Percentiles rank a stretch among this genome's conserved stretches.
These are phyloP conservation scores for Coemansia sp. DNA, from an alignment of 192 early-diverging fungal species.

Conservation along the genomic window DNA sequence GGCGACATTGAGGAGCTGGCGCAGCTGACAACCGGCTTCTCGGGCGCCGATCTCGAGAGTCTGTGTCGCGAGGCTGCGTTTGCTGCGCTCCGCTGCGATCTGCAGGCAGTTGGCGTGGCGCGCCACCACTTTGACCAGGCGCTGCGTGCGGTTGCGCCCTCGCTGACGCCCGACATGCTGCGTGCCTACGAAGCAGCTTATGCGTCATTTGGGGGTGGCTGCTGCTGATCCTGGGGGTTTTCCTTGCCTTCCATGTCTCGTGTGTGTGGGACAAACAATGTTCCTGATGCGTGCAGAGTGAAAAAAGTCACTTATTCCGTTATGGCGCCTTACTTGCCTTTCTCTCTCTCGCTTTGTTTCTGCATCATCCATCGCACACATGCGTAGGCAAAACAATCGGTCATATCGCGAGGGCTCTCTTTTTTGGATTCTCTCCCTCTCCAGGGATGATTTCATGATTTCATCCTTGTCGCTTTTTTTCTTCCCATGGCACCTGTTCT, in stretches of 20 bases:
- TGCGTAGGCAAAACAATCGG: too few species aligned
- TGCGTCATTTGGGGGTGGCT: neutral
- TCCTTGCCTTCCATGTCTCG: too few species aligned
- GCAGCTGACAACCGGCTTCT: slow-evolving; percentile 79
- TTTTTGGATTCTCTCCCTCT: too few species aligned
- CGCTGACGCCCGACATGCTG: neutral
- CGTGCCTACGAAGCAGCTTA: neutral
- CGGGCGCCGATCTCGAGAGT: slow-evolving; percentile 89
- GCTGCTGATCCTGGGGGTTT: neutral
- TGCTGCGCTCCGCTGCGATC: slow-evolving; percentile 27
- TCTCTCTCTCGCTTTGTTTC: too few species aligned
- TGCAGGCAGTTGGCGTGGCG: slow-evolving; percentile 1
- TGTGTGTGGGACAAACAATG: neutral
- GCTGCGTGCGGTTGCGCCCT: neutral
- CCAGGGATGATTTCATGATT: too few species aligned
- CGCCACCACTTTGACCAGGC: neutral
- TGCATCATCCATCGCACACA: too few species aligned
- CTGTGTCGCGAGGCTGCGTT: slow-evolving; percentile 82
- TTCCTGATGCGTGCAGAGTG: neutral
- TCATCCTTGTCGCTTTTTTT: neutral
- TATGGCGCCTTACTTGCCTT: too few species aligned
- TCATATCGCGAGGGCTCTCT: too few species aligned
- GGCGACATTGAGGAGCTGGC: slow-evolving; percentile 64
- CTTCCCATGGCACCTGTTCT: too few species aligned
- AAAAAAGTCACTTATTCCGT: too few species aligned